Evolutionary conservation across 75 land plant species (phyloP), one percentile per base, ranked within the genome.

Genomic region (Chamaecyparis obtusa): DNA sequence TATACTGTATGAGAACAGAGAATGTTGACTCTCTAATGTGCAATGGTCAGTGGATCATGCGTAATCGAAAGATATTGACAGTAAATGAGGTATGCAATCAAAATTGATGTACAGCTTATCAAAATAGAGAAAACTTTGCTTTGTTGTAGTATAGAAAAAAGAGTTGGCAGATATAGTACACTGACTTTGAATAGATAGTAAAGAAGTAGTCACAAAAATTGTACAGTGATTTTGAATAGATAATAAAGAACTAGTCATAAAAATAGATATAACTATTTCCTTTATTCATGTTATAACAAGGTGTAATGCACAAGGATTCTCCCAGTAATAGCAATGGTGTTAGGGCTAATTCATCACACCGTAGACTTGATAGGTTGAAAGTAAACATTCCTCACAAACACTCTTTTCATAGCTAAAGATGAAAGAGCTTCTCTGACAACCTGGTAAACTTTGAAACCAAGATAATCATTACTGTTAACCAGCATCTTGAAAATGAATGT

Each of bases 1-100:
- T 97, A 0, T 95, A 97, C 85, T 92, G 92, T 87, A 97, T 97
- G 98, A 90, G 99, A 60, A 93, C 95, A 44, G 99, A 97, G 85
- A 96, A 97, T 89, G 91, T 97, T 51, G 92, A 91, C 24, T 96
- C 99, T 57, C 96, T 97, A 72, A 95, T 97, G 93, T 97, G 99
- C 91, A 91, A 97, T 88, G 99, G 99, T 60, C 93, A 75, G 51
- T 97, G 98, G 98, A 92, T 97, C 80, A 96, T 97, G 99, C 92
- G 90, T 57, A 90, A 92, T 88, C 90, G 83, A 67, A 93, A 93
- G 89, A 95, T 97, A 86, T 55, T 96, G 75, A 95, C 89, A 77
- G 92, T 97, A 55, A 87, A 97, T 89, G 99, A 97, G 99, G 99
- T 97, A 90, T 30, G 84, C 8, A 54, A 55, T 30, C 49, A 44